Percentiles rank a stretch among this genome's conserved stretches.
Evolutionary conservation across 495 filamentous ascomycete species (phyloP).

Genomic region (Xylaria nigripes): DNA sequence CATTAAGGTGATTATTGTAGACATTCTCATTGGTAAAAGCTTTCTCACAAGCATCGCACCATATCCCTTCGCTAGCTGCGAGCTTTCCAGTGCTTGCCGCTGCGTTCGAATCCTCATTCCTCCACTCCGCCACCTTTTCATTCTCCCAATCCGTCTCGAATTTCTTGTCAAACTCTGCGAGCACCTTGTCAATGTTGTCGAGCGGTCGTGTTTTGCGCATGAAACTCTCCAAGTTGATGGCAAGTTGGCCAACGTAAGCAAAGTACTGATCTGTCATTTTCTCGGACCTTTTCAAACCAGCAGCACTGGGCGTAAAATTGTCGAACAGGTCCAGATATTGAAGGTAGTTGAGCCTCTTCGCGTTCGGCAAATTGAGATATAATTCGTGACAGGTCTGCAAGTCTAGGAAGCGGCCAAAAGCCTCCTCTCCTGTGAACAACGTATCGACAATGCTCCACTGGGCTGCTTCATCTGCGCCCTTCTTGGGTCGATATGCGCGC

Average conservation of each 20-base stretch:
- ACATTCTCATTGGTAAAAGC: constrained; percentile 94
- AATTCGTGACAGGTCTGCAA: constrained; percentile 74
- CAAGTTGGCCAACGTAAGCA: constrained; percentile 71
- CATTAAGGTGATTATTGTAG: constrained; percentile 77
- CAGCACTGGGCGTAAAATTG: constrained; percentile 63
- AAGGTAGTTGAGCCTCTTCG: constrained; percentile 76
- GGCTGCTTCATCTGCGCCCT: constrained; percentile 46
- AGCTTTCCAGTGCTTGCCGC: constrained; percentile 31
- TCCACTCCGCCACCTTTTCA: constrained; percentile 75
- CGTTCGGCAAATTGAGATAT: constrained; percentile 78
- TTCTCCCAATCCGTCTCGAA: constrained; percentile 78
- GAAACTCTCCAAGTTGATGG: constrained; percentile 77
- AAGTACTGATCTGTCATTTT: constrained; percentile 91
- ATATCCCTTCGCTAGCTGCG: constrained; percentile 63
- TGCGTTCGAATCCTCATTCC: constrained; percentile 42
- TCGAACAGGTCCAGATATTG: constrained; percentile 91
- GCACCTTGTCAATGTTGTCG: constrained; percentile 72
- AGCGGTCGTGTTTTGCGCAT: constrained; percentile 72
- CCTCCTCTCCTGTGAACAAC: constrained; percentile 94
- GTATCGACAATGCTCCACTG: constrained; percentile 72
- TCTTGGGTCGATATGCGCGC: constrained; percentile 71
- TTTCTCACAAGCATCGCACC: constrained; percentile 85
- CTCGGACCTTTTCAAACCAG: constrained; percentile 63
- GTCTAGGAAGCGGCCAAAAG: constrained; percentile 84
- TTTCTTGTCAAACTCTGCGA: constrained; percentile 64